A percentile compares a stretch with the other conserved stretches of the same genome.
phyloP scores from a whole-genome alignment of 331 rosid species.

The Telfairia occidentalis region DNA sequence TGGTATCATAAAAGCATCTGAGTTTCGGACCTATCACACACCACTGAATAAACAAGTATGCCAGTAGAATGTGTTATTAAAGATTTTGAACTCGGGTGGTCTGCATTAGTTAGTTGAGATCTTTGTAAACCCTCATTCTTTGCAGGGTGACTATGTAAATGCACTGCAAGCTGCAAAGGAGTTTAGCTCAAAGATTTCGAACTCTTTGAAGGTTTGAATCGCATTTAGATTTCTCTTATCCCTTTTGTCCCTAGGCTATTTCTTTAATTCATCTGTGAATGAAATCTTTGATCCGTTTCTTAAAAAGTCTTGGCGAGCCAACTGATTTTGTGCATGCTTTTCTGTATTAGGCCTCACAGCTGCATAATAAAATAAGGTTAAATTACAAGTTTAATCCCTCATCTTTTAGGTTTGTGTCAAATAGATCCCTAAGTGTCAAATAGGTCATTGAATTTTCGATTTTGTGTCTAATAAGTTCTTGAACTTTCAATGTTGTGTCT shows the following conservation, averaged over 20 bases:
- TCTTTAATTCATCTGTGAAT: no score
- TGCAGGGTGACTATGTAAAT: constrained; percentile 77
- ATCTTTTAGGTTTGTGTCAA: no score
- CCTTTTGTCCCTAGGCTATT: no score
- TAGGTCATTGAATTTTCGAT: no score
- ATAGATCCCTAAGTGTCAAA: no score
- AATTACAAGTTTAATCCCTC: no score
- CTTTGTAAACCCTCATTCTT: constrained; percentile 19
- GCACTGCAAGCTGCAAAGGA: constrained; percentile 83
- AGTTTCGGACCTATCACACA: constrained; percentile 94
- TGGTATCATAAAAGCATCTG: constrained; percentile 78
- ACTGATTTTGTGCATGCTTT: not conserved
- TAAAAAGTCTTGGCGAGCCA: not conserved
- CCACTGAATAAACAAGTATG: constrained; percentile 77
- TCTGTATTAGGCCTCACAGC: not conserved
- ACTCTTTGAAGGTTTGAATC: constrained; percentile 59
- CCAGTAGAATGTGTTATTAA: constrained; percentile 6
- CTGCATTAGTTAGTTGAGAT: not conserved
- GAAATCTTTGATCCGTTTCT: no score
- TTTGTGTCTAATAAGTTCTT: no score
- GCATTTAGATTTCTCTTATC: not conserved
- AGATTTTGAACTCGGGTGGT: not conserved
- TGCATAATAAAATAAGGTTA: not conserved
- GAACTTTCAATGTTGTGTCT: no score
- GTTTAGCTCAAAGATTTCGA: constrained; percentile 58